Evolutionary conservation across 371 early-diverging fungal species (phyloP), one percentile per base, ranked within the genome.

Genomic region (Dentiscutata heterogama): DNA sequence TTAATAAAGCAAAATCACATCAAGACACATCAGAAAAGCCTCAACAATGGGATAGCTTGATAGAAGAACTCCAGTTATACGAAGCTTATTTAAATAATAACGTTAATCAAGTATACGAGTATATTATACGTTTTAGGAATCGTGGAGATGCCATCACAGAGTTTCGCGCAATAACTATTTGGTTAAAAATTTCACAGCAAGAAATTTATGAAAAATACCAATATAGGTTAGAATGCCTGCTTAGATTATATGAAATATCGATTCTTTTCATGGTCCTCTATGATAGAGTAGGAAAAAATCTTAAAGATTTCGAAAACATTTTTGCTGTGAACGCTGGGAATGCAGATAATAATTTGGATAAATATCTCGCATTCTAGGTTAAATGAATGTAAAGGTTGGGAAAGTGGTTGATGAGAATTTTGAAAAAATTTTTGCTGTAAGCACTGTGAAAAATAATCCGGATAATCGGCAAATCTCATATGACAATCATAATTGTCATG

Each of bases 121-220:
- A 8, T 14, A 68, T 67, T 11, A 53, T 67, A 79, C 53, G 67
- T 39, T 79, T 67, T 18, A 67, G 22, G 1, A 39, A 16, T 16
- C 51, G 70, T 25, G 35, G 31, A 54, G 39, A 79, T 14, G 0
- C 18, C 20, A 64, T 31, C 7, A 11, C 2, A 0, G 79, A 79
- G 56, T 79, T 79, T 79, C 42, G 68, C n/a, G 80, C 70, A 25
- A 16, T 79, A 67, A 79, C 7, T 2, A 79, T 79, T 1, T 79
- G 80, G 67, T 20, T 79, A 56, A 20, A 67, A 8, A 27, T 79
- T 2, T 1, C 16, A 5, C 56, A 50, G 4, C 51, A 67, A 67
- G 20, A n/a, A n/a, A 29, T 39, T 27, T 16, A 78, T 1, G 25
- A 31, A 3, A 70, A 79, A 35, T 67, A 79, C 6, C 39, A 68